These are phyloP conservation scores for Blastobotrys illinoisensis DNA, from an alignment of 1,139 yeast species.

Conservation along the genomic window DNA sequence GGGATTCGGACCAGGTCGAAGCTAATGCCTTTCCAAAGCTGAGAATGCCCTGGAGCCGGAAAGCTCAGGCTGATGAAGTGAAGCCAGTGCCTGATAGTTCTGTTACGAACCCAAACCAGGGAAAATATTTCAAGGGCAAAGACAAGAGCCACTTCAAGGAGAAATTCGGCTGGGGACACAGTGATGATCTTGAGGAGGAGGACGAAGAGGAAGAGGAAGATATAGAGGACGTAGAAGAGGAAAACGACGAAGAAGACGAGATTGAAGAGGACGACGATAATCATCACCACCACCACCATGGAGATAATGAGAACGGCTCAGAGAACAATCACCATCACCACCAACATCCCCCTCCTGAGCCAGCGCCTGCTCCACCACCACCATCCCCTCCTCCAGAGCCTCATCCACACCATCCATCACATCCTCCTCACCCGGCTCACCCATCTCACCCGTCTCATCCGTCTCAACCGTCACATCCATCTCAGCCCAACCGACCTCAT, in stretches of 20 bases:
- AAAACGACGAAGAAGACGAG: slow-evolving; percentile 6
- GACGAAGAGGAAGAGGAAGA: slow-evolving; percentile 7
- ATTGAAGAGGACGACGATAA: slow-evolving; percentile 7
- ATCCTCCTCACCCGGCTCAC: neutral
- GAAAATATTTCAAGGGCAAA: neutral
- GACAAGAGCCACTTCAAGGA: neutral
- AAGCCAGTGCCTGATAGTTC: neutral
- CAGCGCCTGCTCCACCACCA: neutral
- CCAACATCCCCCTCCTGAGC: neutral
- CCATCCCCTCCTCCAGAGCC: neutral
- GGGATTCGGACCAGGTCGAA: neutral
- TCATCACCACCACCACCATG: slow-evolving; percentile 4
- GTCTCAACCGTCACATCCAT: neutral
- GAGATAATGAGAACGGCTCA: neutral
- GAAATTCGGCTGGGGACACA: neutral
- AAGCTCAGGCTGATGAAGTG: slow-evolving; percentile 6
- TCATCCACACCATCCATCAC: neutral
- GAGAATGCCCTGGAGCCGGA: slow-evolving; percentile 6
- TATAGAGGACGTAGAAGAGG: slow-evolving; percentile 5
- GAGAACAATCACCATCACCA: neutral
- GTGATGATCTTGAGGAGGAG: neutral
- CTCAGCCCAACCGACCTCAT: neutral
- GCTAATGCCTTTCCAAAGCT: slow-evolving; percentile 5
- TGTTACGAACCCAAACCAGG: neutral
- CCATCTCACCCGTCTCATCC: neutral